A percentile compares a stretch with the other conserved stretches of the same genome.
Conservation (phyloP, 768 basidiomycete genomes). For the Lentinula edodes region DNA sequence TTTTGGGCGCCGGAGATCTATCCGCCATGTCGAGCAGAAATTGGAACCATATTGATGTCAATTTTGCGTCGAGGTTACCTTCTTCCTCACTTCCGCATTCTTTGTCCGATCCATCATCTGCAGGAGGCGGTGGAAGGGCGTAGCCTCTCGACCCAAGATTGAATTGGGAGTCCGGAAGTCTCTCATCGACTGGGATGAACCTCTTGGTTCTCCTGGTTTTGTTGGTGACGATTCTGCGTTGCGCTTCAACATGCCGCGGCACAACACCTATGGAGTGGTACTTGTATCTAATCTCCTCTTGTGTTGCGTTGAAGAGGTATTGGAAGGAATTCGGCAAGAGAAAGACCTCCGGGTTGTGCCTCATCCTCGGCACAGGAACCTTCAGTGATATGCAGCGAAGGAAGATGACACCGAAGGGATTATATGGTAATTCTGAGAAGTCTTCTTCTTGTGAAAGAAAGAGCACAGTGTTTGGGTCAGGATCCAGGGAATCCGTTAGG, state of each 20-base stretch:
- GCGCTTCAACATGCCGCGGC: neutral
- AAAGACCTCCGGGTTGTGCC: neutral
- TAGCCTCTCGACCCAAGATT: neutral
- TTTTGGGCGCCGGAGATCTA: neutral
- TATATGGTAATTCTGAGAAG: neutral
- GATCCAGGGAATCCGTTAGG: conserved; percentile 12
- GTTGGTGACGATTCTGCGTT: no score
- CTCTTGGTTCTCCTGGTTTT: neutral
- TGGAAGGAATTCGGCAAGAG: neutral
- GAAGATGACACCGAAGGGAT: neutral
- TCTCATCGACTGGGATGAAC: no score
- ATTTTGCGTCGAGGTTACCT: neutral
- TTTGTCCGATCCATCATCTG: conserved; percentile 2
- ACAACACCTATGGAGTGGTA: neutral
- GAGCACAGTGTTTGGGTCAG: neutral
- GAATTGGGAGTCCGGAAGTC: neutral
- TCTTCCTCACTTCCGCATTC: neutral
- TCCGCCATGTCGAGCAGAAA: neutral
- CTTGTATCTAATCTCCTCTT: neutral
- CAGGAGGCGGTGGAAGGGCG: neutral
- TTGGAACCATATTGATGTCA: neutral
- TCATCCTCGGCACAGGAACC: neutral
- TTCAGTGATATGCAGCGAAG: neutral
- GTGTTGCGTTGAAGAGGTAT: neutral
- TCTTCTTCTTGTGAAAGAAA: neutral